A percentile compares a stretch with the other conserved stretches of the same genome.
These are phyloP conservation scores for Candida ficus DNA, from an alignment of 805 yeast species.

Conservation along the genomic window DNA sequence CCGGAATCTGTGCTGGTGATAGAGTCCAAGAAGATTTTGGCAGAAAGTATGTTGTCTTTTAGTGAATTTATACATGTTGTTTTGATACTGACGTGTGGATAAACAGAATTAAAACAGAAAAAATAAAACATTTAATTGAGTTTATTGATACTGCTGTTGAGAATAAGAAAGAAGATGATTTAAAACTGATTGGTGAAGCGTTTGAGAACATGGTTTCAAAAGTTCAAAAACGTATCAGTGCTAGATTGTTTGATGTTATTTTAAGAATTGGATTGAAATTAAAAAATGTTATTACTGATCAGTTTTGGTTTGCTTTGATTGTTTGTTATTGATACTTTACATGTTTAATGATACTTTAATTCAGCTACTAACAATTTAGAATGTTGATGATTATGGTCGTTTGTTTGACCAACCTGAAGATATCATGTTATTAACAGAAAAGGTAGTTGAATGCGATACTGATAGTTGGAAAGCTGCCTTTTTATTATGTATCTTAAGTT, in stretches of 20 bases:
- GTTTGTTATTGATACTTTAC: conserved; percentile 8
- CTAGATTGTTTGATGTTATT: conserved; percentile 17
- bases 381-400: conserved; percentile 17
- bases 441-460: conserved; percentile 4
- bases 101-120: not conserved
- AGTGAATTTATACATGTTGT: not conserved
- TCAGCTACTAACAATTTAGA: conserved; percentile 1
- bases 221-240: conserved; percentile 11
- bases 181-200: conserved; percentile 2
- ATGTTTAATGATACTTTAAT: no score
- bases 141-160: not conserved
- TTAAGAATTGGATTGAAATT: conserved; percentile 21
- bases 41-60: conserved; percentile 1
- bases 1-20: not conserved
- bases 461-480: conserved; percentile 26
- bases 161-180: not conserved
- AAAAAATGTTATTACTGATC: conserved; percentile 12
- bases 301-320: conserved; percentile 21
- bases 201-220: conserved; percentile 11
- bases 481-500: conserved; percentile 21
- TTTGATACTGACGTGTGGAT: not conserved
- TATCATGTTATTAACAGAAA: conserved; percentile 9
- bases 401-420: conserved; percentile 14
- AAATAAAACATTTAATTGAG: not conserved
- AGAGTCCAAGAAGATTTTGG: not conserved